Evolutionary conservation across 192 early-diverging fungal species (phyloP), one percentile per base, ranked within the genome.

Genomic region (Coemansia sp.): DNA sequence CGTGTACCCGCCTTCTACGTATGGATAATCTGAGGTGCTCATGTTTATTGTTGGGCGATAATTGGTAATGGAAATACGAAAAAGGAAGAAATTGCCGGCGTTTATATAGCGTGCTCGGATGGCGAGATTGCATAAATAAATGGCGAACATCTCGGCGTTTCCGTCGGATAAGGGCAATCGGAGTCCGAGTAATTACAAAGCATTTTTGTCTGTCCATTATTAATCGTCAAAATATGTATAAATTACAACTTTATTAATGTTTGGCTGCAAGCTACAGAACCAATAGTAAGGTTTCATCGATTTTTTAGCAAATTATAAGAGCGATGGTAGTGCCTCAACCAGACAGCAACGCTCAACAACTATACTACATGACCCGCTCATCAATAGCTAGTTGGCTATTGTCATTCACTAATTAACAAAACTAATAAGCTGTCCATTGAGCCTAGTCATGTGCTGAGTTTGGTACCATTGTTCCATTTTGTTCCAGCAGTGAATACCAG

Each of bases 1-100:
- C 6, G 78, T 84, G 53, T 73, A 78, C 13, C 56, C 56, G 64
- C 50, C 38, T 23, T 78, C 67, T 24, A 59, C 64, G 52, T 66
- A 73, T 10, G 75, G 75, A 55, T 65, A 69, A 2, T 24, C 53
- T 12, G 43, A 41, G 41, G 51, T 39, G 54, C 45, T 62, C 71
- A 69, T 69, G 27, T 41, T 56, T 27, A 38, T n/a, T 45, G 16
- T 45, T 45, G n/a, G 16, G 1, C 3, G 41, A 45, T 45, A n/a
- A 10, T 45, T 45, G 14, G 41, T n/a, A 16, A 16, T 45, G 1
- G 41, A n/a, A 45, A 45, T 16, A n/a, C 16, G 41, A 45, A 45
- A n/a, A 45, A 14, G 41, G 41, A 45, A 14, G 10, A 35, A 61
- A 4, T 13, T 13, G 57, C 20, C 20, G 18, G 38, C 23, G 3